Conservation (phyloP, 108 stramenopile species). For the Skeletonema tropicum region DNA sequence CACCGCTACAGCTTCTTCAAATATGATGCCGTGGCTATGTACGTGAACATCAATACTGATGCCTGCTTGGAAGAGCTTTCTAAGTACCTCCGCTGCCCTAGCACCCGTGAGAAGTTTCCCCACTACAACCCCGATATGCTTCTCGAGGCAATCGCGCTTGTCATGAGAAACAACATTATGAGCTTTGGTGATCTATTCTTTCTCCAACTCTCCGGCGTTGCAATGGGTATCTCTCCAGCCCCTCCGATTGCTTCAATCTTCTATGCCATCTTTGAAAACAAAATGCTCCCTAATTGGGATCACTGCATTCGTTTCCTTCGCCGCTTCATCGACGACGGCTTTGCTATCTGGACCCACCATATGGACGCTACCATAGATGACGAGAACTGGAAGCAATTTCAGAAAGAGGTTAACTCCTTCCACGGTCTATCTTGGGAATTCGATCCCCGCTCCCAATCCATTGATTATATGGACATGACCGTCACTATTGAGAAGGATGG, state of each 20-base stretch:
- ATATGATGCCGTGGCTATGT: constrained; percentile 37
- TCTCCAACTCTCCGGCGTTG: constrained; percentile 21
- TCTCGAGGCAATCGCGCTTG: constrained; percentile 13
- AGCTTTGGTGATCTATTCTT: constrained; percentile 23
- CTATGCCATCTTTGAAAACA: constrained; percentile 16
- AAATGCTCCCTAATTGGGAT: neutral
- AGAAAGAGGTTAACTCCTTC: neutral
- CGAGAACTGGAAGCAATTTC: constrained; percentile 14
- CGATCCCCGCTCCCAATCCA: neutral
- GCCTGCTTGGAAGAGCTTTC: neutral
- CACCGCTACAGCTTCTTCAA: constrained; percentile 18
- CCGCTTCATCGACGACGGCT: constrained; percentile 35
- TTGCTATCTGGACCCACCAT: constrained; percentile 36
- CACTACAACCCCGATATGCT: constrained; percentile 14
- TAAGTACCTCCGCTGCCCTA: neutral
- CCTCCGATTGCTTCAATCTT: constrained; percentile 28
- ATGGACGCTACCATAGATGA: neutral
- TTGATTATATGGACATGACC: constrained; percentile 35
- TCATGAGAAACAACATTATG: constrained; percentile 26
- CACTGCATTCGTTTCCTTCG: neutral
- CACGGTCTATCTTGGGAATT: constrained; percentile 21
- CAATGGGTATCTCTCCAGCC: constrained; percentile 27
- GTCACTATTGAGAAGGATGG: too few relatives aligned
- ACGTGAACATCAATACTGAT: constrained; percentile 31
- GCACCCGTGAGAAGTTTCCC: neutral